Evolutionary conservation across 2,329 filamentous ascomycete species (phyloP).

Genomic region (Pezizomycotina sp.): DNA sequence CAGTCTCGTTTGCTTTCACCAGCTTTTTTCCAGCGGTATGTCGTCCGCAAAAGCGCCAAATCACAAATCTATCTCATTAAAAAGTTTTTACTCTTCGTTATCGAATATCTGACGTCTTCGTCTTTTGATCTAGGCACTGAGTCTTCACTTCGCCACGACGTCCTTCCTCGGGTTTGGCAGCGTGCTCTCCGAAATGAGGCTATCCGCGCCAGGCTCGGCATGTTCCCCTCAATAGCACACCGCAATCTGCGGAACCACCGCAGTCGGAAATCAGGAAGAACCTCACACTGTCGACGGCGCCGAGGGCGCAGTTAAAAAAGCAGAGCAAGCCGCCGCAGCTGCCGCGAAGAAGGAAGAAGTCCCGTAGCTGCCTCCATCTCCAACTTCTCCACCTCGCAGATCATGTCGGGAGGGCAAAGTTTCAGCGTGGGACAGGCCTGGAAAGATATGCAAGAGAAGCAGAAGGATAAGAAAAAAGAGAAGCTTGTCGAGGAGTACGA

Average conservation of each 20-base stretch:
- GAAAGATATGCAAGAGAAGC: slow-evolving; percentile 27
- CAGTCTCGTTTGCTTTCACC: slow-evolving; percentile 39
- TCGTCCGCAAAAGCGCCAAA: no score
- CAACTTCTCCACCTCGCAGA: not conserved
- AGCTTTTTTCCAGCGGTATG: slow-evolving; percentile 36
- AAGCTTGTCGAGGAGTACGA: slow-evolving; percentile 28
- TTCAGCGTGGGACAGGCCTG: slow-evolving; percentile 27
- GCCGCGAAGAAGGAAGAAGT: not conserved
- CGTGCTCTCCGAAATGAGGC: slow-evolving; percentile 32
- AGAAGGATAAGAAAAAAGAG: slow-evolving; percentile 25
- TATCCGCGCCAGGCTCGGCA: slow-evolving; percentile 30
- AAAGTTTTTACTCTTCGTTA: no score
- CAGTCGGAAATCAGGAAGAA: not conserved
- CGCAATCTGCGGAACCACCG: slow-evolving; percentile 13
- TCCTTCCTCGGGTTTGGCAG: slow-evolving; percentile 28
- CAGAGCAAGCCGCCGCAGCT: no score
- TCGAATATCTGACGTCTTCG: no score
- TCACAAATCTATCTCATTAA: no score
- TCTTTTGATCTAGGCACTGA: slow-evolving; percentile 35
- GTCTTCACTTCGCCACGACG: slow-evolving; percentile 25
- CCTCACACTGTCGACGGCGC: slow-evolving; percentile 11
- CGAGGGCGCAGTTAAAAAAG: not conserved
- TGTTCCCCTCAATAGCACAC: no score
- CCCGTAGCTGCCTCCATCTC: not conserved
- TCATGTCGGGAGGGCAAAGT: slow-evolving; percentile 6